Percentiles rank a stretch among this genome's conserved stretches.
Conservation (phyloP, 1,284 basidiomycete species). For the Dichomitus squalens region DNA sequence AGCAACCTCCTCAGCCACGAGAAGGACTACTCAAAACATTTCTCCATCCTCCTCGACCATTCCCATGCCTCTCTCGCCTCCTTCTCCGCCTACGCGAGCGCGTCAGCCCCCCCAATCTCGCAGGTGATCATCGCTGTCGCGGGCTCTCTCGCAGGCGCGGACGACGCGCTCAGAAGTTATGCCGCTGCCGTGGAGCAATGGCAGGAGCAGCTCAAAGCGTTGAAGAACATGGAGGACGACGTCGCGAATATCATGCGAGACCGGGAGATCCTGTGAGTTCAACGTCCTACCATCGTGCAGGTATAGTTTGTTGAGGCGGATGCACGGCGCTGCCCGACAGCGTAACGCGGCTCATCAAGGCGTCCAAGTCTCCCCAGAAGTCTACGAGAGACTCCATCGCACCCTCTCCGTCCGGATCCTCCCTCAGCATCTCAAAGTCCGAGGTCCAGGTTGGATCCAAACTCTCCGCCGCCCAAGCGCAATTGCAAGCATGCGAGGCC, state of each 20-base stretch:
- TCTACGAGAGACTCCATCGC: slow-evolving; percentile 41
- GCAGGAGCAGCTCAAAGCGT: slow-evolving; percentile 57
- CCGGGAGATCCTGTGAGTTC: slow-evolving; percentile 74
- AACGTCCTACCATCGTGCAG: not conserved
- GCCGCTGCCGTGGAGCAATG: slow-evolving; percentile 62
- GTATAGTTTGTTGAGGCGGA: not conserved
- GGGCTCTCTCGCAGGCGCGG: slow-evolving; percentile 59
- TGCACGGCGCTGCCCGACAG: slow-evolving; percentile 39
- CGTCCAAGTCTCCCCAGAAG: slow-evolving; percentile 57
- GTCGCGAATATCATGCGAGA: slow-evolving; percentile 69
- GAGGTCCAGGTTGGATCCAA: slow-evolving; percentile 44
- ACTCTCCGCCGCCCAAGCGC: slow-evolving; percentile 65
- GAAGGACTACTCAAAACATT: slow-evolving; percentile 68
- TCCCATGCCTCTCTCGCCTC: slow-evolving; percentile 66
- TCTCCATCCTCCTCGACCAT: slow-evolving; percentile 54
- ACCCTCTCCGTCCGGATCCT: slow-evolving; percentile 34
- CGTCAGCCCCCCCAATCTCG: slow-evolving; percentile 58
- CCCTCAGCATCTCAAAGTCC: slow-evolving; percentile 39
- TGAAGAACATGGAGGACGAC: slow-evolving; percentile 64
- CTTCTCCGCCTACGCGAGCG: slow-evolving; percentile 72
- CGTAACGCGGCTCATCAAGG: slow-evolving; percentile 76
- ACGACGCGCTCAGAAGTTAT: slow-evolving; percentile 69
- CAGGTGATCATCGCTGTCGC: slow-evolving; percentile 61
- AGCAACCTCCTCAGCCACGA: slow-evolving; percentile 67
- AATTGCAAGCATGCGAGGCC: slow-evolving; percentile 77